Percentiles rank a stretch among this genome's conserved stretches.
phyloP scores from a whole-genome alignment of 305 asterid species.

The Caryopteris hybrid region DNA sequence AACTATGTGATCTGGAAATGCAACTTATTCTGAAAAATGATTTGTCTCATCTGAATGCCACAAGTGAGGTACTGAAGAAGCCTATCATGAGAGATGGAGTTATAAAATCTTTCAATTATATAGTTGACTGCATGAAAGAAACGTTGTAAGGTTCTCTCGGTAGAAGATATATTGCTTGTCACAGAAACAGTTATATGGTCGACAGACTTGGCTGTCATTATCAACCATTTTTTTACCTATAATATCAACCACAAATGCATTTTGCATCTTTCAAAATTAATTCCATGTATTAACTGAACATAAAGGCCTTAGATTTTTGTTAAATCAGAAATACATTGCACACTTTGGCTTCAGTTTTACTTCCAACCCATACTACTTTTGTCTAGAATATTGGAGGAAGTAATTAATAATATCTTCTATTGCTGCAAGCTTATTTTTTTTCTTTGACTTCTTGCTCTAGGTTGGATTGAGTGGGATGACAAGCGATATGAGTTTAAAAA shows the following conservation, averaged over 20 bases:
- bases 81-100: not conserved
- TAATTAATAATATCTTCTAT: not conserved
- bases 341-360: not conserved
- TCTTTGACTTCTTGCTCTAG: slow-evolving; percentile 40
- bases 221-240: not conserved
- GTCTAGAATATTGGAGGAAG: slow-evolving; percentile 1
- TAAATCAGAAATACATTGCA: not conserved
- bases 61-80: not conserved
- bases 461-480: slow-evolving; percentile 99
- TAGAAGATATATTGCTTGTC: not conserved
- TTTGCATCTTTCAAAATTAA: not conserved
- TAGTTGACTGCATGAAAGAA: not conserved
- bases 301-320: not conserved
- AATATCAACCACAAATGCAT: not conserved
- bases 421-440: slow-evolving; percentile 2
- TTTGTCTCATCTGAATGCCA: slow-evolving; percentile 1
- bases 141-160: not conserved
- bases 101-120: not conserved
- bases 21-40: not conserved
- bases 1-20: not conserved
- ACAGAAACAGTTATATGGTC: not conserved
- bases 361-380: not conserved
- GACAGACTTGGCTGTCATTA: not conserved
- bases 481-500: slow-evolving; percentile 75
- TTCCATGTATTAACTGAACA: not conserved